phyloP scores from a whole-genome alignment of 164 flowering plant genomes.

The Saururus chinensis region DNA sequence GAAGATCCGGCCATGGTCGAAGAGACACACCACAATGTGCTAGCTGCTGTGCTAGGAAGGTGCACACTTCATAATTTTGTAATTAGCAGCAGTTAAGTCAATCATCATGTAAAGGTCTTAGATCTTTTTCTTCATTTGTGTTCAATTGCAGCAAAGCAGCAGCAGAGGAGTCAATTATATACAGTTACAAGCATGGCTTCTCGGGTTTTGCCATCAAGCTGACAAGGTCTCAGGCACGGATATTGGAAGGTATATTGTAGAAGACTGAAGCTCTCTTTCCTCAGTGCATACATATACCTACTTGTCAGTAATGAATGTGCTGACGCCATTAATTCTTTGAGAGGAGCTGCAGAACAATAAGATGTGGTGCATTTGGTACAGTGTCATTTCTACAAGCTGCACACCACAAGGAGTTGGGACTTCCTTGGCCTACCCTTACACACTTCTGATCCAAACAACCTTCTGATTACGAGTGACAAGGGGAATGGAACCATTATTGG shows the following conservation, averaged over 20 bases:
- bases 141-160: slow-evolving; percentile 27
- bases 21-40: slow-evolving; percentile 29
- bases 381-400: slow-evolving; percentile 44
- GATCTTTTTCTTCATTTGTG: background rate
- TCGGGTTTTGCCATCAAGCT: slow-evolving; percentile 46
- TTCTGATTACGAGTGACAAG: slow-evolving; percentile 34
- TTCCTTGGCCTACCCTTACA: slow-evolving; percentile 47
- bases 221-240: slow-evolving; percentile 31
- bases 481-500: slow-evolving; percentile 29
- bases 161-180: slow-evolving; percentile 24
- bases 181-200: slow-evolving; percentile 45
- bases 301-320: too few species aligned
- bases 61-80: too few species aligned
- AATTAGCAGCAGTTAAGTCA: too few species aligned
- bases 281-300: too few species aligned
- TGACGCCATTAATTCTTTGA: background rate
- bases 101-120: too few species aligned
- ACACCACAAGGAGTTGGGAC: slow-evolving; percentile 83
- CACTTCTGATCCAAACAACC: slow-evolving; percentile 25
- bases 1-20: slow-evolving; percentile 15
- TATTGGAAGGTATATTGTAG: slow-evolving; percentile 24
- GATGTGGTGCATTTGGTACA: slow-evolving; percentile 44
- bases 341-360: background rate
- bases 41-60: slow-evolving; percentile 28
- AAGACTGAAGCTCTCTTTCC: too few species aligned